Conservation (phyloP, 108 stramenopile species). For the Seminavis robusta region DNA sequence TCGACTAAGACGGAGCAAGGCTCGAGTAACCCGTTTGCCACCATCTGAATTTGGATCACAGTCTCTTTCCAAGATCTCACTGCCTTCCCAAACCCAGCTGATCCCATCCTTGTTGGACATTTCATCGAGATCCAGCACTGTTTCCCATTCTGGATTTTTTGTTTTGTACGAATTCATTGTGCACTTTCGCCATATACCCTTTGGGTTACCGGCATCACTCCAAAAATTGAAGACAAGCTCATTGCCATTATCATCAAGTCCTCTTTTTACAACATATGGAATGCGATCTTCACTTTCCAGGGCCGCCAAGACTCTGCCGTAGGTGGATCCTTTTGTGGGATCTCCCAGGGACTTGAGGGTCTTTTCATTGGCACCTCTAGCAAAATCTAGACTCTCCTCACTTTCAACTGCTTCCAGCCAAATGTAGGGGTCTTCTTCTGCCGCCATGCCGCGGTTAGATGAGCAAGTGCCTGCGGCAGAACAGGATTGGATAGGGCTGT, state of each 20-base stretch:
- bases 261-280: slow-evolving; percentile 58
- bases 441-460: too few species aligned
- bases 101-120: slow-evolving; percentile 65
- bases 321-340: slow-evolving; percentile 61
- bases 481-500: too few species aligned
- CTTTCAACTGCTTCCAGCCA: slow-evolving; percentile 83
- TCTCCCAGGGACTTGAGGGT: slow-evolving; percentile 68
- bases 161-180: slow-evolving; percentile 61
- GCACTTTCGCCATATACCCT: slow-evolving; percentile 84
- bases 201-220: slow-evolving; percentile 69
- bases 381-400: slow-evolving; percentile 66
- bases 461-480: too few species aligned
- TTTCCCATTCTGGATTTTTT: slow-evolving; percentile 58
- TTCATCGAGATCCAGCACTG: slow-evolving; percentile 84
- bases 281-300: slow-evolving; percentile 79
- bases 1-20: slow-evolving; percentile 65
- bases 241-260: slow-evolving; percentile 54
- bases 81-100: slow-evolving; percentile 90
- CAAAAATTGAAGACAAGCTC: slow-evolving; percentile 72
- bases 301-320: slow-evolving; percentile 49
- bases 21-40: slow-evolving; percentile 47
- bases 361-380: slow-evolving; percentile 62
- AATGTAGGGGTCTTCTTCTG: slow-evolving; percentile 64
- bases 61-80: slow-evolving; percentile 39
- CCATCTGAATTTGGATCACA: slow-evolving; percentile 49